Conservation (phyloP, 768 basidiomycete species). For the Tulasnella sp. region DNA sequence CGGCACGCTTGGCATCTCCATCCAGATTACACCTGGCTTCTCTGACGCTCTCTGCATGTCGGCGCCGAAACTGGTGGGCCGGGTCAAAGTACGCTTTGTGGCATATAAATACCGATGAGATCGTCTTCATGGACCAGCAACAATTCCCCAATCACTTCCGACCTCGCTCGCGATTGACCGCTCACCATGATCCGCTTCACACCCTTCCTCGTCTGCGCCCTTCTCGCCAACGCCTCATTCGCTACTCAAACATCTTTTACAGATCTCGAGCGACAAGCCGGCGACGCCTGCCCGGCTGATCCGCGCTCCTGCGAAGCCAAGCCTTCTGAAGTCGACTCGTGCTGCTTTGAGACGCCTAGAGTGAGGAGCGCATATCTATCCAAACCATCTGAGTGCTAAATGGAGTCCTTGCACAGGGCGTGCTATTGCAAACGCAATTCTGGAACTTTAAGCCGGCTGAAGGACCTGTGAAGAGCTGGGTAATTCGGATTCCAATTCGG, state of each 20-base stretch:
- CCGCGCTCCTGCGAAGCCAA: neutral
- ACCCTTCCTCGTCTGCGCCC: neutral
- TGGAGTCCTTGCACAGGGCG: slow-evolving; percentile 50
- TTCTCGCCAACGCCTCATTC: neutral
- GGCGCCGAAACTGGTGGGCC: neutral
- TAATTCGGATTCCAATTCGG: slow-evolving; percentile 40
- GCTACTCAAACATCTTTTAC: neutral
- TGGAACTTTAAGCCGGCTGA: slow-evolving; percentile 69
- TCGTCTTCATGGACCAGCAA: neutral
- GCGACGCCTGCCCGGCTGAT: neutral
- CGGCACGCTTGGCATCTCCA: neutral
- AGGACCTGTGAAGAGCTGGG: slow-evolving; percentile 70
- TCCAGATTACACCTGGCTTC: neutral
- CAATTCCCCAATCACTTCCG: neutral
- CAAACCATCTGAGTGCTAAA: neutral
- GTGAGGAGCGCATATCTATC: slow-evolving; percentile 48
- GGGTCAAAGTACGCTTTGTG: neutral
- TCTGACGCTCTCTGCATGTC: neutral
- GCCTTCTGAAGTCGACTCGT: slow-evolving; percentile 43
- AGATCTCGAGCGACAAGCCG: neutral
- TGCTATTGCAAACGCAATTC: slow-evolving; percentile 66
- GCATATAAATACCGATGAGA: neutral
- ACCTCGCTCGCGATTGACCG: neutral
- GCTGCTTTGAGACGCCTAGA: slow-evolving; percentile 70
- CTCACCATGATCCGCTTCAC: neutral